Base-by-base conservation (phyloP, 2,329 filamentous ascomycete species). In the Cercospora zeae-maydis region DNA sequence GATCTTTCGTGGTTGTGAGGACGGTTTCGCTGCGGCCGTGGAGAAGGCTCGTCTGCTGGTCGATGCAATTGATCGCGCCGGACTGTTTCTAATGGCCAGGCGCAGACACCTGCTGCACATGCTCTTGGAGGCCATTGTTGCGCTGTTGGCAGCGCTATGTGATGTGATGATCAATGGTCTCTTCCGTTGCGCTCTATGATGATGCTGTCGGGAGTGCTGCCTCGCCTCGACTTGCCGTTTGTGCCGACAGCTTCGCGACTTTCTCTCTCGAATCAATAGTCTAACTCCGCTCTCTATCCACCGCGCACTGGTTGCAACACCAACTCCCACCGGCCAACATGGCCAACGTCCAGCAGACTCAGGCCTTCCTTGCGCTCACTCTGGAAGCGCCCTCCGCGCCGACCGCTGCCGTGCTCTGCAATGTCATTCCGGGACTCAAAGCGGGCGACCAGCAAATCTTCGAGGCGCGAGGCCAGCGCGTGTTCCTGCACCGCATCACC, bases 311-410 rank as follows among this genome's bases (percentile, higher is more conserved):
- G 37, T 49, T 39, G 45, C 63, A 37, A 66, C 64, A 49, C 61
- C 65, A 58, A 45, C 55, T 16, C n/a, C 56, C 39, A 56, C 30
- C 67, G 58, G 67, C 76, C 79, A 82, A 63, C 76, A 98, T 98
- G 95, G 93, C 95, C 82, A 96, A 93, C 76, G 97, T 93, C 66
- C 97, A 93, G 69, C 93, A 93, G 77, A 96, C 97, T 9, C 73
- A 75, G 92, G 97, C 97, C 78, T 88, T 99, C 81, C 99, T 99
- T 82, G 95, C 92, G 74, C 84, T 99, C 81, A 98, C 95, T 71
- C 88, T 99, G 74, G 92, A 97, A 79, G 89, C 91, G 71, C 91
- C 95, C 34, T 93, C 92, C 69, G 90, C 92, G 64, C 87, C 96
- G 73, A 92, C 89, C 56, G 90, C 96, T 79, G 93, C 95, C 67